Evolutionary conservation across 257 asterid species (phyloP), one percentile per base, ranked within the genome.

Genomic region (Knoxia roxburghii): DNA sequence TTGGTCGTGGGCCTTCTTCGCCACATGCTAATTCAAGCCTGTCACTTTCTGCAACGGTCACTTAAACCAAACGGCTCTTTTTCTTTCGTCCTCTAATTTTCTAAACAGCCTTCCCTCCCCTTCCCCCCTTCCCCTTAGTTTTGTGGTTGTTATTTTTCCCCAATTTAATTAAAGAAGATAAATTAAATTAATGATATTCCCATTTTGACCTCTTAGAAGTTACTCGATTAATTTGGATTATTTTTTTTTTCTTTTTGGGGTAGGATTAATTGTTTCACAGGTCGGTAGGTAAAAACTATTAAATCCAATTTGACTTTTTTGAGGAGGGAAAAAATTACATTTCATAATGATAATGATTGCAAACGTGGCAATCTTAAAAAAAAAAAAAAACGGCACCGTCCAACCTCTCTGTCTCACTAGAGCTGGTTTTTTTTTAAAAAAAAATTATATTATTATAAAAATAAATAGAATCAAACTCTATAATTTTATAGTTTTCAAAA

Each of bases 21-120:
- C 40, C 80, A 72, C 51, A 70, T 72, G 73, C 5, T 13, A 37
- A 40, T 48, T 72, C 68, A 50, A 15, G 63, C 27, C 74, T 65
- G 78, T 77, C 83, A 51, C 71, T 78, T 67, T 81, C 89, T 49
- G 7, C 71, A 79, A 72, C 78, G 81, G 77, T 67, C 81, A 51
- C 68, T 46, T 26, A 61, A n/a, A 0, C 4, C 49, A 5, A 80
- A 76, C 89, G 86, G 73, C 84, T 81, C 68, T 6, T 39, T 67
- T 35, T 45, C 30, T 53, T 10, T 13, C 26, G 29, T 56, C 53
- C 53, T 46, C 21, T 60, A 7, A 21, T 37, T 37, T 37, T 9
- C 41, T 4, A 4, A 3, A 3, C 41, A 72, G 49, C 9, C 62
- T 41, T 24, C 7, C 0, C 40, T 24, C 33, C 2, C 11, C 1